Evolutionary conservation across 441 rosid species (phyloP).

Genomic region (Brassica hybrid): DNA sequence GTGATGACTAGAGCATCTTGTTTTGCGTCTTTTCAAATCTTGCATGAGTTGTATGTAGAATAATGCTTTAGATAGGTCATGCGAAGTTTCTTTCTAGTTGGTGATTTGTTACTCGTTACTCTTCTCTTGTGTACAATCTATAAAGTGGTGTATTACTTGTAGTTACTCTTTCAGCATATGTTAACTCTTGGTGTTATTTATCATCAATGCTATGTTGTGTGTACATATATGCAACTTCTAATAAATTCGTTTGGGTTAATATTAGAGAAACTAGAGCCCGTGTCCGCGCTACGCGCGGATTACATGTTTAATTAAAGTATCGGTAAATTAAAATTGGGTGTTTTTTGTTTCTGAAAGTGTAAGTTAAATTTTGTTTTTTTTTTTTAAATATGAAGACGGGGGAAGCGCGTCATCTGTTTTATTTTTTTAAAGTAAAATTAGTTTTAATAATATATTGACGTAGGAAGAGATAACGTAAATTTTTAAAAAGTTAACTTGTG

Average conservation of each 20-base stretch:
- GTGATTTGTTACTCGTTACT: background rate
- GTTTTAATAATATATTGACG: too few relatives aligned
- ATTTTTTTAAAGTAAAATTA: too few relatives aligned
- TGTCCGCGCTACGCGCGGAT: too few relatives aligned
- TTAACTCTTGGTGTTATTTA: background rate
- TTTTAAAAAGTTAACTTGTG: too few relatives aligned
- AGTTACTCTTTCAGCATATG: background rate
- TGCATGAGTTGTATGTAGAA: background rate
- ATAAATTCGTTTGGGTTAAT: background rate
- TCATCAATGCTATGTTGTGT: background rate
- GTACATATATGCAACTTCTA: background rate
- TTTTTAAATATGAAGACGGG: too few relatives aligned
- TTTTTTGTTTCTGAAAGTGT: too few relatives aligned
- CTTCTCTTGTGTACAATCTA: background rate
- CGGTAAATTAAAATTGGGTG: too few relatives aligned
- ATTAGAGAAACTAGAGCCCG: too few relatives aligned
- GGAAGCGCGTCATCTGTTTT: too few relatives aligned
- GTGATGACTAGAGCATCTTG: background rate
- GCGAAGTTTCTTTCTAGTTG: background rate
- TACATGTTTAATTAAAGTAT: too few relatives aligned
- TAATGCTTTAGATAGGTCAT: background rate
- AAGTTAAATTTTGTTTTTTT: too few relatives aligned
- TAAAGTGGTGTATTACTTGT: background rate
- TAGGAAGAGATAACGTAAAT: too few relatives aligned
- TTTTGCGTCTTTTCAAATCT: background rate